Evolutionary conservation across 2,329 filamentous ascomycete species (phyloP).

Genomic region (Fusarium incarnatum): DNA sequence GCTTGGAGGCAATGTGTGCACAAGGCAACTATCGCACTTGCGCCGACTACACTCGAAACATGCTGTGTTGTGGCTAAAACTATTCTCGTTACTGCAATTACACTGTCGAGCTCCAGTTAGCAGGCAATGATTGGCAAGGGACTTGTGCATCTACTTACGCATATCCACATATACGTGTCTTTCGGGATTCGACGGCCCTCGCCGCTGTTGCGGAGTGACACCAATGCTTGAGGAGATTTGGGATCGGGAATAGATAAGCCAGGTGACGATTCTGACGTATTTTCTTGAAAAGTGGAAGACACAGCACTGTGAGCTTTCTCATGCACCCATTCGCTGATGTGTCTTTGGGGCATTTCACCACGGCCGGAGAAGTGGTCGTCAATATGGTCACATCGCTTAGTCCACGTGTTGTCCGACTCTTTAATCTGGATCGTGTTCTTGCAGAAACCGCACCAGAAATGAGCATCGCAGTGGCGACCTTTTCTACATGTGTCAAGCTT

Average conservation of each 20-base stretch:
- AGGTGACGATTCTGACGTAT: constrained; percentile 1
- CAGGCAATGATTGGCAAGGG: neutral
- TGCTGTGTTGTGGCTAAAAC: neutral
- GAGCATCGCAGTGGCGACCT: constrained; percentile 70
- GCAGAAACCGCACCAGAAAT: constrained; percentile 94
- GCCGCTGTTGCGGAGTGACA: constrained; percentile 16
- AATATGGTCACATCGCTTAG: constrained; percentile 75
- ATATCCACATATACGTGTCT: constrained; percentile 47
- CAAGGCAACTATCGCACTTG: constrained; percentile 12
- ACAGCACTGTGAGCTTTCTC: constrained; percentile 41
- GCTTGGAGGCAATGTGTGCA: neutral
- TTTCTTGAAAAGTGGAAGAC: neutral
- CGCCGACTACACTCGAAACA: constrained; percentile 29
- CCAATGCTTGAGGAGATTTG: constrained; percentile 1
- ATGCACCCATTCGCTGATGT: constrained; percentile 68
- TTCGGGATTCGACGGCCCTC: constrained; percentile 17
- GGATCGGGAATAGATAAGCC: constrained; percentile 9
- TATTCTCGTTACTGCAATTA: constrained; percentile 28
- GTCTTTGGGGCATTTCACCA: constrained; percentile 49
- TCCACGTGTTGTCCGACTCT: constrained; percentile 62
- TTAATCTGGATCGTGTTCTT: constrained; percentile 63
- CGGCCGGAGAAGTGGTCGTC: constrained; percentile 75
- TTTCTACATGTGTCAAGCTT: constrained; percentile 68
- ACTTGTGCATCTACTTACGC: constrained; percentile 44
- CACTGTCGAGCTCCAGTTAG: constrained; percentile 37